phyloP scores from a whole-genome alignment of 2,329 filamentous ascomycete genomes.

The Dothideomycetidae sp. region DNA sequence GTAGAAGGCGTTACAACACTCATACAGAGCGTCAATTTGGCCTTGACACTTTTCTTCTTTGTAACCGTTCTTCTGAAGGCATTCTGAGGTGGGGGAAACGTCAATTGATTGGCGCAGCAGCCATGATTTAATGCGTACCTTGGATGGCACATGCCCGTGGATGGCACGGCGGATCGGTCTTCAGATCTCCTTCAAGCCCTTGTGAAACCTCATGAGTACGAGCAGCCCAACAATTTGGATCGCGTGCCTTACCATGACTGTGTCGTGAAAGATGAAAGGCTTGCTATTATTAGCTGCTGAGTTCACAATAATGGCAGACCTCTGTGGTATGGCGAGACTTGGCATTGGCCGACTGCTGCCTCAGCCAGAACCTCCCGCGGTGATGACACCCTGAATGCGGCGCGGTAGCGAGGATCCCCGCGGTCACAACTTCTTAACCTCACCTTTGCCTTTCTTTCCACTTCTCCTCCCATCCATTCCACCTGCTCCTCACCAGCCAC shows the following conservation, averaged over 20 bases:
- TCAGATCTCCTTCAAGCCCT: slow-evolving; percentile 51
- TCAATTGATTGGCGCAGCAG: background rate
- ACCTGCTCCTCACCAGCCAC: too few relatives aligned
- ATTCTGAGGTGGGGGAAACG: slow-evolving; percentile 48
- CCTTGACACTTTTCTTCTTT: slow-evolving; percentile 48
- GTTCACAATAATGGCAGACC: too few relatives aligned
- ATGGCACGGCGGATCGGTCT: slow-evolving; percentile 68
- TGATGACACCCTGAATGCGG: background rate
- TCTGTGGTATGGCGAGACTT: too few relatives aligned
- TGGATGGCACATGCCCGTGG: slow-evolving; percentile 83
- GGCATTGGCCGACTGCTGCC: background rate
- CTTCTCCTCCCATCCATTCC: background rate
- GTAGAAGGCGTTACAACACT: slow-evolving; percentile 88
- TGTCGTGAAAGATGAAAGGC: too few relatives aligned
- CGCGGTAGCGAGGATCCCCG: slow-evolving; percentile 3
- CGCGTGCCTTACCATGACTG: too few relatives aligned
- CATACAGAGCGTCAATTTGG: slow-evolving; percentile 73
- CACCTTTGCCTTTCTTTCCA: slow-evolving; percentile 4
- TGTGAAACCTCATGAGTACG: too few relatives aligned
- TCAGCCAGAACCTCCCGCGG: too few relatives aligned
- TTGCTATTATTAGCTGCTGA: too few relatives aligned
- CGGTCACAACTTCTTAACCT: slow-evolving; percentile 6
- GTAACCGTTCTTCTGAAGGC: slow-evolving; percentile 70
- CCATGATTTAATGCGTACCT: slow-evolving; percentile 48
- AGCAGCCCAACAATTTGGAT: too few relatives aligned